Conservation (phyloP, 1,139 yeast genomes). For the Suhomyces maxii region DNA sequence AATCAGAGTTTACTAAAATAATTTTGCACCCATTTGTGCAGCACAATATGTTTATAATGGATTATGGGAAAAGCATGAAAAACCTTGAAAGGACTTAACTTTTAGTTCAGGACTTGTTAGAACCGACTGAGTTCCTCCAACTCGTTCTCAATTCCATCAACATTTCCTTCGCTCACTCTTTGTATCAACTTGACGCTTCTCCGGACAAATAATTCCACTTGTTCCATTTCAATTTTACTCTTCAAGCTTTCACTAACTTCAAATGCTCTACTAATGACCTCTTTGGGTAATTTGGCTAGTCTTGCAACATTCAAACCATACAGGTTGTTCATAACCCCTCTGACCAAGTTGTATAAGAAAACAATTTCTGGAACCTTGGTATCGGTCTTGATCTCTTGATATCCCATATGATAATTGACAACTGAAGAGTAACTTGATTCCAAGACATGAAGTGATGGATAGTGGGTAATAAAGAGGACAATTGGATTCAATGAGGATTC, state of each 20-base stretch:
- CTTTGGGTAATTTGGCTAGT: conserved; percentile 59
- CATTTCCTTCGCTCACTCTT: not conserved
- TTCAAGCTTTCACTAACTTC: conserved; percentile 45
- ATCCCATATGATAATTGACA: conserved; percentile 76
- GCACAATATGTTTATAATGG: no score
- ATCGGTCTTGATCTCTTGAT: conserved; percentile 39
- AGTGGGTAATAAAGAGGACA: conserved; percentile 83
- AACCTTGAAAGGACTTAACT: no score
- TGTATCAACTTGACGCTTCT: conserved; percentile 1
- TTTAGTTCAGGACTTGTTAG: conserved; percentile 1
- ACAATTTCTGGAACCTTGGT: conserved; percentile 44
- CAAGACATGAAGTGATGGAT: conserved; percentile 65
- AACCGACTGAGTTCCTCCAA: conserved; percentile 6
- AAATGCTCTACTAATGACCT: conserved; percentile 52
- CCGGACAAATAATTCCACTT: conserved; percentile 7
- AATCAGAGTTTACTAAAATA: no score
- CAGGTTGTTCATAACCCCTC: conserved; percentile 63
- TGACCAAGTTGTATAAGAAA: conserved; percentile 60
- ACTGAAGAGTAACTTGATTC: conserved; percentile 45
- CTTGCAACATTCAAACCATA: conserved; percentile 81
- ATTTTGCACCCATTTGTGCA: no score
- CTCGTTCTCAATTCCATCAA: not conserved
- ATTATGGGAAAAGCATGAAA: not conserved
- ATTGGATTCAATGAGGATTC: conserved; percentile 48
- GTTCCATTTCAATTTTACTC: conserved; percentile 25